Conservation (phyloP, 129 eudicot species). For the Artemisia tridentata region DNA sequence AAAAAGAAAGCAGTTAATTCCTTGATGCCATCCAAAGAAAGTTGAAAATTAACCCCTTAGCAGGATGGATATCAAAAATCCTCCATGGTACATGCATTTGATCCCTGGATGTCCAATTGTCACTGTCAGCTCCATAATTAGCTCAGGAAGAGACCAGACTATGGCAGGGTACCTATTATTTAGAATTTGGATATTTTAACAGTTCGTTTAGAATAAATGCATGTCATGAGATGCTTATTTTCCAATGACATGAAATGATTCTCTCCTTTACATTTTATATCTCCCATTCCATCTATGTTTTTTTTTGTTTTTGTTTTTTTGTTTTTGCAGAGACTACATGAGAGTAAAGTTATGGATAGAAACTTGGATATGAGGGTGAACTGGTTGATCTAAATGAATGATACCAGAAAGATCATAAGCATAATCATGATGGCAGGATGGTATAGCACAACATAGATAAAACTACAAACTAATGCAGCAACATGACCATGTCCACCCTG, state of each 20-base stretch:
- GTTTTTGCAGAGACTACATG: conserved; percentile 11
- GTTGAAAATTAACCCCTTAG: conserved; percentile 20
- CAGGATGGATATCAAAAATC: conserved; percentile 17
- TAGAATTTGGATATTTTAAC: conserved; percentile 4
- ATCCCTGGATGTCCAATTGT: conserved; percentile 29
- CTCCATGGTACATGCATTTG: conserved; percentile 22
- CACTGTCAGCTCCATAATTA: conserved; percentile 21
- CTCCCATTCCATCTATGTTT: background rate
- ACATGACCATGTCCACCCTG: conserved; percentile 24
- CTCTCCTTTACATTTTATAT: conserved; percentile 16
- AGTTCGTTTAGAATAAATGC: conserved; percentile 20
- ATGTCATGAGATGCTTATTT: conserved; percentile 33
- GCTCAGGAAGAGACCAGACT: conserved; percentile 24
- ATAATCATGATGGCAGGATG: conserved; percentile 12
- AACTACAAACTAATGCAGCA: conserved; percentile 51
- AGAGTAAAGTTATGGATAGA: conserved; percentile 18
- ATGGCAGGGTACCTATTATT: conserved; percentile 24
- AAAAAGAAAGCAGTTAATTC: conserved; percentile 31
- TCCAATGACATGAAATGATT: conserved; percentile 28
- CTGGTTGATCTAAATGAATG: conserved; percentile 12
- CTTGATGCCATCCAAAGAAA: conserved; percentile 23
- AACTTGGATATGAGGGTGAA: background rate
- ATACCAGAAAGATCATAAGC: conserved; percentile 2
- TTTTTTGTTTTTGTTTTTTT: background rate
- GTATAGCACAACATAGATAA: conserved; percentile 24